Base-by-base conservation (phyloP, 2,329 filamentous ascomycete species). In the Cucurbitaria berberidis region DNA sequence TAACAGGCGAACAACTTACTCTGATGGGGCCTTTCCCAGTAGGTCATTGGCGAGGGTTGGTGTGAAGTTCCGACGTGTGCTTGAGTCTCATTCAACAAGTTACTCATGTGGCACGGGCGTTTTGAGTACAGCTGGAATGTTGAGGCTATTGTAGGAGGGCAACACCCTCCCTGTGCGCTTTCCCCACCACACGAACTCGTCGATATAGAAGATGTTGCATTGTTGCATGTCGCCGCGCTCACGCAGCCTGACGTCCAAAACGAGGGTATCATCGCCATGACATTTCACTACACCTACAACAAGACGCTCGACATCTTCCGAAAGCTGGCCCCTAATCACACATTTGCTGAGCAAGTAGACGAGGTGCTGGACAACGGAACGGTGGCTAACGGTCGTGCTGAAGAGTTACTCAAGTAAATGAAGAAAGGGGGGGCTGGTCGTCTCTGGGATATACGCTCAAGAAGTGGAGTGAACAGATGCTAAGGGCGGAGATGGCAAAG, bases 211-310 rank as follows among this genome's bases (percentile, higher is more conserved):
- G 83, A 86, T 45, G 63, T 64, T 3, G 82, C 79, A 0, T 67
- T 76, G 0, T 68, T 86, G 0, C 82, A 84, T 38, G 72, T 84
- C 1, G 79, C 80, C 2, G 82, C 77, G 0, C 68, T 80, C 5
- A 69, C 82, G 0, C 70, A 80, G n/a, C 72, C 76, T 0, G 70
- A 73, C 0, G 76, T 84, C 0, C 58, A 71, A 15, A 74, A 75
- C 0, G 77, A 85, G 59, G 75, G 84, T 0, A 63, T 86, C 5
- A 81, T 85, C 55, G 83, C 74, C 1, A 82, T 80, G 40, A 81
- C 77, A 0, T 66, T 72, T 0, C 74, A 74, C 0, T 79, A 75
- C 39, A 81, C 68, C 38, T 81, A 75, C 67, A 78, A 80, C 19
- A 66, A 75, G 1, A 58, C 81, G 6, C 55, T 80, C 15, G 59